These are phyloP conservation scores for Cercospora citrullina DNA, from an alignment of 2,329 filamentous ascomycete genomes.

Conservation along the genomic window DNA sequence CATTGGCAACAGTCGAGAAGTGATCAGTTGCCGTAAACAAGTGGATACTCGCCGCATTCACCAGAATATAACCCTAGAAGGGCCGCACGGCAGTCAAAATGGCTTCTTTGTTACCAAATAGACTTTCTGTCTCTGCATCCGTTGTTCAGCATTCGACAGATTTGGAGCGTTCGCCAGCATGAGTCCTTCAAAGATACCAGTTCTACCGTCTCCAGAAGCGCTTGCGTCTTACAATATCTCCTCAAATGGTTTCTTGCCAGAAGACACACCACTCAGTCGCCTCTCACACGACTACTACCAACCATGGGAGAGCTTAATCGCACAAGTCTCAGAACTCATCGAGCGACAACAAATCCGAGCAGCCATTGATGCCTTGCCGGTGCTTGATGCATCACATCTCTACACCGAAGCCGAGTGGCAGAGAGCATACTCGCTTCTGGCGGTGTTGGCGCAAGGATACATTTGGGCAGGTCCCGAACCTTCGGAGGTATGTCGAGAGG, in stretches of 20 bases:
- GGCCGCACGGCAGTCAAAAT: neutral
- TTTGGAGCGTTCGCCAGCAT: slow-evolving; percentile 19
- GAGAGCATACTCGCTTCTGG: slow-evolving; percentile 74
- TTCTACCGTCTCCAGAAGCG: slow-evolving; percentile 26
- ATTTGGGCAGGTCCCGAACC: slow-evolving; percentile 81
- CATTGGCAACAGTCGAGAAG: neutral
- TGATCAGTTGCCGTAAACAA: neutral
- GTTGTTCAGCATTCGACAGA: neutral
- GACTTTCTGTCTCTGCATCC: neutral
- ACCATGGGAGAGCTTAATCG: slow-evolving; percentile 82
- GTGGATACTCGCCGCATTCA: slow-evolving; percentile 2
- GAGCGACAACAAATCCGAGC: slow-evolving; percentile 76
- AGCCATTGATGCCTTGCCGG: slow-evolving; percentile 74
- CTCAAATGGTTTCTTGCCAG: slow-evolving; percentile 75
- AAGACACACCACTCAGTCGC: slow-evolving; percentile 71
- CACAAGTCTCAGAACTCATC: slow-evolving; percentile 79
- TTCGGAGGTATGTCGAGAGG: slow-evolving; percentile 47
- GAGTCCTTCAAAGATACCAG: slow-evolving; percentile 32
- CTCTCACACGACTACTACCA: slow-evolving; percentile 90
- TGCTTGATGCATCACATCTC: slow-evolving; percentile 78
- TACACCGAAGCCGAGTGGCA: slow-evolving; percentile 87
- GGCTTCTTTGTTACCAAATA: neutral
- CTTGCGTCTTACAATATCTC: slow-evolving; percentile 31
- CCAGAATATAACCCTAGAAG: slow-evolving; percentile 1
- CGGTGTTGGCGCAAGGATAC: slow-evolving; percentile 79